These are phyloP conservation scores for Didymella arachidicola DNA, from an alignment of 2,329 filamentous ascomycete genomes.

Conservation along the genomic window DNA sequence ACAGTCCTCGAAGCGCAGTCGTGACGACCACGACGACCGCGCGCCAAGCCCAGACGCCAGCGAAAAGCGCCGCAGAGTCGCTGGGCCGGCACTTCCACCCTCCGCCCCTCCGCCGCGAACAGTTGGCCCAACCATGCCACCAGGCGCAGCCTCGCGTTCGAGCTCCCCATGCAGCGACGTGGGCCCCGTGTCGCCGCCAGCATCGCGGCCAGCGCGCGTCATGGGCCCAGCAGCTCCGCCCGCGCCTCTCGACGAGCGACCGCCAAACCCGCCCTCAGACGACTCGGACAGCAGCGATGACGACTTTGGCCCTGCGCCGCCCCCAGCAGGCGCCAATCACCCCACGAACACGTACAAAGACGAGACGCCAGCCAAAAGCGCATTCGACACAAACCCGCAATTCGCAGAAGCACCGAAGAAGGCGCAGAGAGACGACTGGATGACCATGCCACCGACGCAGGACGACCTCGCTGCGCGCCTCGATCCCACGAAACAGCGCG, in stretches of 20 bases:
- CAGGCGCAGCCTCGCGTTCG: not conserved
- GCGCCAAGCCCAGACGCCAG: constrained; percentile 51
- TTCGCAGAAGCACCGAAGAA: constrained; percentile 50
- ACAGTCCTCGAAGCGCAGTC: constrained; percentile 65
- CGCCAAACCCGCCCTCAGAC: constrained; percentile 49
- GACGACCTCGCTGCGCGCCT: constrained; percentile 65
- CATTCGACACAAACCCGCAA: constrained; percentile 45
- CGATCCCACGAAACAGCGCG: constrained; percentile 84
- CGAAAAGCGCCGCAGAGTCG: constrained; percentile 61
- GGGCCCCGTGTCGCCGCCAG: constrained; percentile 50
- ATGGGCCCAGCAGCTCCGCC: constrained; percentile 64
- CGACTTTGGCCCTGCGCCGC: constrained; percentile 57
- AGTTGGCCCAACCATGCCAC: not conserved
- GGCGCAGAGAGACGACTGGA: constrained; percentile 75
- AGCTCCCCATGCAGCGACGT: not conserved
- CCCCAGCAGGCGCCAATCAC: constrained; percentile 38
- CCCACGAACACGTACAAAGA: constrained; percentile 22
- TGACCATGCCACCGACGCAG: constrained; percentile 60
- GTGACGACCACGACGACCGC: constrained; percentile 54
- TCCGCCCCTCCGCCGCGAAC: constrained; percentile 20
- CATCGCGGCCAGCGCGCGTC: constrained; percentile 47
- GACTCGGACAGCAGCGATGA: constrained; percentile 51
- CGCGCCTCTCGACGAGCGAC: constrained; percentile 57
- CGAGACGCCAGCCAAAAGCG: constrained; percentile 30
- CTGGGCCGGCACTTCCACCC: constrained; percentile 65